phyloP scores from a whole-genome alignment of 2,329 filamentous ascomycete species.

The Leptographium radiaticola region DNA sequence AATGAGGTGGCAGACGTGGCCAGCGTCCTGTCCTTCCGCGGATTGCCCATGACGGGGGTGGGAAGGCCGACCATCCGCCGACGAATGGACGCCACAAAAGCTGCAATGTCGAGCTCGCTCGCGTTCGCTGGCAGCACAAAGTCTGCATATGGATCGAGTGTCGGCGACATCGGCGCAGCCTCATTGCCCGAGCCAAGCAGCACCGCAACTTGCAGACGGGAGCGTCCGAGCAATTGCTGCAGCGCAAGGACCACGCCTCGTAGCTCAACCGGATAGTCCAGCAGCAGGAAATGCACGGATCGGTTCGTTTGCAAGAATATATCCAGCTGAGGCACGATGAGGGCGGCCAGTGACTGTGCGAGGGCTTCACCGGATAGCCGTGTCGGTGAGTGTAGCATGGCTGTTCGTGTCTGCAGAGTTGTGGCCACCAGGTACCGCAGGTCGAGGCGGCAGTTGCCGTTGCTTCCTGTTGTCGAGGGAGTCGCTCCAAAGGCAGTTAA shows the following conservation, averaged over 20 bases:
- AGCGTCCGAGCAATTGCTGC: constrained; percentile 41
- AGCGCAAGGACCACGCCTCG: constrained; percentile 43
- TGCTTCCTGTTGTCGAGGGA: constrained; percentile 25
- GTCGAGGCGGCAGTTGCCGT: constrained; percentile 43
- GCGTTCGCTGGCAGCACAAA: constrained; percentile 44
- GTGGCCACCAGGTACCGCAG: constrained; percentile 47
- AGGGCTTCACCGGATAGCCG: too few species aligned
- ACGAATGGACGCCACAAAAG: constrained; percentile 39
- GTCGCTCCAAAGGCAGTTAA: constrained; percentile 43
- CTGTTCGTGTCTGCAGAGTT: constrained; percentile 44
- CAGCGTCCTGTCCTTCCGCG: neutral
- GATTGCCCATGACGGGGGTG: constrained; percentile 12
- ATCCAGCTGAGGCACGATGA: constrained; percentile 48
- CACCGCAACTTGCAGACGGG: constrained; percentile 43
- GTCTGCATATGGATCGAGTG: constrained; percentile 34
- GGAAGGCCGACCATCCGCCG: constrained; percentile 31
- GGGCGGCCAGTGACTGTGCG: constrained; percentile 24
- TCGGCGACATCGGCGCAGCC: neutral
- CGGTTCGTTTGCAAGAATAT: constrained; percentile 41
- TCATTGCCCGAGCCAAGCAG: neutral
- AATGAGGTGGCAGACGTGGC: neutral
- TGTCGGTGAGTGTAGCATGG: constrained; percentile 9
- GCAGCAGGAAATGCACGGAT: constrained; percentile 40
- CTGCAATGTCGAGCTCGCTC: constrained; percentile 37
- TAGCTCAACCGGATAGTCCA: constrained; percentile 46